Base-by-base conservation (phyloP, 1,139 yeast species). In the Taphrina pruni region DNA sequence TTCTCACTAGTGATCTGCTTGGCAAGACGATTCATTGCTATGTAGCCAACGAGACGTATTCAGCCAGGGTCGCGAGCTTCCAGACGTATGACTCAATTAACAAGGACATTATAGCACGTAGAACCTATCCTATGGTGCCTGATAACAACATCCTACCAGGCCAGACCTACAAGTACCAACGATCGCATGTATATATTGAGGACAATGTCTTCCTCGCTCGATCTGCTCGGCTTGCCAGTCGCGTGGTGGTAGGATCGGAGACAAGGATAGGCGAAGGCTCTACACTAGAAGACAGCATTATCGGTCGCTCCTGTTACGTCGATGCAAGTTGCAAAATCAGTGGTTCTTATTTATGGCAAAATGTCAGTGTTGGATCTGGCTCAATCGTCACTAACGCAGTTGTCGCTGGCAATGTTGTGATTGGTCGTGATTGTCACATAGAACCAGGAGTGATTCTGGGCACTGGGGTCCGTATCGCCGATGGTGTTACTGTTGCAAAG, bases 1-100 rank as follows among this genome's bases (percentile, higher is more conserved):
- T 94, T 41, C 83, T 95, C 71, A 88, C 96, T 14, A 89, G 96
- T 65, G 99, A 94, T 79, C 84, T 94, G 74, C 82, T 94, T 74
- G 94, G 93, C 73, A 94, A 94, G 77, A 90, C 95, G 71, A 90
- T 94, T 55, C 94, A 94, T 78, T 90, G 96, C 0, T 92, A 91
- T 76, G 86, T 93, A 57, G 81, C 86, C 73, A 86, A 86, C 70
- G 88, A 87, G 68, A 87, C 89, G 71, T 93, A 92, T 77, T 97
- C 97, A 32, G 95, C 97, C 0, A 86, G 99, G 78, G 98, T 92
- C 8, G 96, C 93, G 76, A 88, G 94, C 77, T 88, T 95, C 87
- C 91, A 90, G 75, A 90, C 98, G 0, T 95, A 92, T 77, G 93
- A 89, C 77, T 94, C 97, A 7, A 86, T 94, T 20, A 72, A 73